Evolutionary conservation across 2,329 filamentous ascomycete species (phyloP), one percentile per base, ranked within the genome.

Genomic region (Ceratocystis harringtonii): DNA sequence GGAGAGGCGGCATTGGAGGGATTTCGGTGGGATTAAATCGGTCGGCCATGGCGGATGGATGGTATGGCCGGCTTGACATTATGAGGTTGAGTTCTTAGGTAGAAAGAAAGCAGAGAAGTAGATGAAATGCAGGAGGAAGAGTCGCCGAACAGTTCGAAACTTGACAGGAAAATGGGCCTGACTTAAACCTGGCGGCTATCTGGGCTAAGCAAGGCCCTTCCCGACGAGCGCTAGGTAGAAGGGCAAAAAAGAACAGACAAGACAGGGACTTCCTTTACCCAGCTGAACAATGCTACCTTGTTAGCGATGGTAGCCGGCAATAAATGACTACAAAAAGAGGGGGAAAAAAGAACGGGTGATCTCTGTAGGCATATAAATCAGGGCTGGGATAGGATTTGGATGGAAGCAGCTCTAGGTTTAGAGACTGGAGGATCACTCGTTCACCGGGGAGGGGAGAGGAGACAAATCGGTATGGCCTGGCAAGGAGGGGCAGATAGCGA

Each of bases 21-120:
- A 57, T 32, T 32, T 57, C 22, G 28, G 52, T 3, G 22, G 17
- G 48, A 45, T 64, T 36, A 41, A 60, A 66, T 17, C 52, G n/a
- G n/a, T 60, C 65, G 15, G 61, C 60, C 65, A 66, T 66, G n/a
- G 48, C n/a, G 36, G n/a, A 22, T 52, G 36, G 48, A 50, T 50
- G 3, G 15, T 57, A 32, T 17, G 25, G 28, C 52, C 52, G 10
- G 28, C 12, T 32, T 30, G 52, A 32, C 28, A n/a, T 25, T 30
- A 28, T 28, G 22, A 57, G 15, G 52, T 6, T 25, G 19, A n/a
- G n/a, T 32, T 17, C 52, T 57, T 57, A 7, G 22, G 28, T 15
- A 57, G 52, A n/a, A 32, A 30, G 52, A 12, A 57, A 28, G 7
- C 7, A 32, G 36, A 41, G 36, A 41, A 12, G 36, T 41, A 41